Evolutionary conservation across 495 filamentous ascomycete species (phyloP), one percentile per base, ranked within the genome.

Genomic region (Massariosphaeria phaeospora): DNA sequence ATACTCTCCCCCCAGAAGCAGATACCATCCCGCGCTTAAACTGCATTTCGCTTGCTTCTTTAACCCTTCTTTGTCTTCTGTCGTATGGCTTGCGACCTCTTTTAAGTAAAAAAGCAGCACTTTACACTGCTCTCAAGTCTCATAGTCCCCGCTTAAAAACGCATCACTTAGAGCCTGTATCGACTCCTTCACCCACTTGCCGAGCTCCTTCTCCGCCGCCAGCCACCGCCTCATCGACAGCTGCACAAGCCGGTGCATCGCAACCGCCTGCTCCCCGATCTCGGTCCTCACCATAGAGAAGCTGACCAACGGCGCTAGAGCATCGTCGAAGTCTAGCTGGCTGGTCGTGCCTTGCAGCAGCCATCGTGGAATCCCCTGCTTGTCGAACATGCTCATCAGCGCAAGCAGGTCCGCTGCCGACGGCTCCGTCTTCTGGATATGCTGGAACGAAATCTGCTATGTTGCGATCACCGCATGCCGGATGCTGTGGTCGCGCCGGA

Each of bases 1-100:
- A 7, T 72, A 52, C 57, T 72, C 69, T 5, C 27, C 46, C 23
- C 30, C 7, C 31, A 45, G 40, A 5, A 24, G 11, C 20, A 46
- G 24, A 25, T 54, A 54, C 50, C 50, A 35, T 36, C 20, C 36
- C 9, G 25, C 36, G 3, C 30, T 45, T 21, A 35, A 12, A 7
- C 15, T 29, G 21, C 34, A 17, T 2, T 13, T 35, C 15, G 41
- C 50, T 20, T 18, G 33, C 2, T 24, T 39, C 30, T 39, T 12
- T 30, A 39, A 18, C 4, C 33, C 41, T 8, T 55, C 25, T 21
- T 41, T 27, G 9, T 55, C 41, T 2, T 21, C 52, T 29, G 25
- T 17, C 18, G n/a, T 31, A 24, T 48, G 26, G 44, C 52, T 24
- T 27, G 40, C 23, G 3, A 46, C 52, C 34, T 55, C 42, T 40